Base-by-base conservation (phyloP, 192 early-diverging fungal species). In the Spinellus fusiger region DNA sequence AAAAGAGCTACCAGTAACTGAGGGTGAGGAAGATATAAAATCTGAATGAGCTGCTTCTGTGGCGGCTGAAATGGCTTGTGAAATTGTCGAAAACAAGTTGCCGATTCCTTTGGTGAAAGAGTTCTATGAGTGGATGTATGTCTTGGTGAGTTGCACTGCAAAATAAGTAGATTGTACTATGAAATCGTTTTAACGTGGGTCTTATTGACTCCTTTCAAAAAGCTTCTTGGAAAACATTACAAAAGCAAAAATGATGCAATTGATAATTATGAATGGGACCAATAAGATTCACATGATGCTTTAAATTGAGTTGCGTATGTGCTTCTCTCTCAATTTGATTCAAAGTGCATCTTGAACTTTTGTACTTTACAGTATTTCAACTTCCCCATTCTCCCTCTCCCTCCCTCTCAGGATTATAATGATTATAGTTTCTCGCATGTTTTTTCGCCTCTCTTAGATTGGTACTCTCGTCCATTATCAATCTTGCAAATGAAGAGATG, bases 401-500 rank as follows among this genome's bases (percentile, higher is more conserved):
- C 29, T 32, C 28, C 52, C 31, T 54, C 28, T 33, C 29, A 54
- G 31, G 28, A 54, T 54, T 28, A 33, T 32, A 16, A 54, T 54
- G 31, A 54, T 54, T 54, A 32, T 33, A 54, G 52, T 33, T 54
- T n/a, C 52, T 54, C 52, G 18, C 31, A 54, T 54, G 29, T 33
- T 32, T 33, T 54, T 54, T 54, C 20, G 31, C 9, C 16, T 1
- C 6, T 54, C 29, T 54, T 54, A 54, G 52, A 44, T 44, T 44
- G 52, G 10, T 31, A 33, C 52, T 54, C 52, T 54, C 52, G 5
- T 54, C 26, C 29, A 54, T 29, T 53, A n/a, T 53, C 51, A 53
- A 53, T 53, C 51, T 53, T 29, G 22, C 51, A 53, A 53, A 53
- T 53, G 5, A 53, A 29, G 25, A 53, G 26, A 53, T 53, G 51